Conservation (phyloP, 2,329 filamentous ascomycete genomes). For the Cercospora berteroae region DNA sequence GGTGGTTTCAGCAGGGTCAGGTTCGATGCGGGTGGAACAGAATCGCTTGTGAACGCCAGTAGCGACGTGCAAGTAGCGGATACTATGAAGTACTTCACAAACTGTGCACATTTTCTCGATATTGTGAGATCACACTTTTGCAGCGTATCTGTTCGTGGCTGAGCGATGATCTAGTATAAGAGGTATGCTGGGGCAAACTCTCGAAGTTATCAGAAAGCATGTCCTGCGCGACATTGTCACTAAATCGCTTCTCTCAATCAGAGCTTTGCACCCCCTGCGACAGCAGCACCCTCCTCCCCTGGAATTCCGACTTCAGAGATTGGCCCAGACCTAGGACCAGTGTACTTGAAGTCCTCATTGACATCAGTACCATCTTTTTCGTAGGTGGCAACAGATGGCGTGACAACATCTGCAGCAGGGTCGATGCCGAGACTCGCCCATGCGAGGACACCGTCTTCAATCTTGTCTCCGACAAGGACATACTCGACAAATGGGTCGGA, state of each 20-base stretch:
- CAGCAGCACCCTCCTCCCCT: neutral
- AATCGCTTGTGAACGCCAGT: neutral
- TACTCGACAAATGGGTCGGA: slow-evolving; percentile 61
- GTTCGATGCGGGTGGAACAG: neutral
- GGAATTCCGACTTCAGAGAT: neutral
- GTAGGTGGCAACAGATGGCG: slow-evolving; percentile 20
- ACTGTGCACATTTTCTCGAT: no score
- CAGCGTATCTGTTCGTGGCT: no score
- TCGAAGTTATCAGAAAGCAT: no score
- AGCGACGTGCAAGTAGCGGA: neutral
- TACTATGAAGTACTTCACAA: neutral
- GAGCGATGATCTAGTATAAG: no score
- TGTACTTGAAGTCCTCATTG: slow-evolving; percentile 21
- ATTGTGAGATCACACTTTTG: no score
- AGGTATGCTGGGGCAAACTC: no score
- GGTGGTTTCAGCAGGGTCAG: neutral
- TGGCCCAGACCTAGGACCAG: neutral
- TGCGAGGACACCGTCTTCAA: slow-evolving; percentile 53
- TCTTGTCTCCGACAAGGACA: slow-evolving; percentile 53
- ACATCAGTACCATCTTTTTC: slow-evolving; percentile 25
- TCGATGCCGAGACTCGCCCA: slow-evolving; percentile 57
- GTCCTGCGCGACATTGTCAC: neutral
- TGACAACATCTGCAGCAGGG: slow-evolving; percentile 30
- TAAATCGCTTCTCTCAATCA: neutral
- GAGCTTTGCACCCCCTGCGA: neutral